A percentile compares a stretch with the other conserved stretches of the same genome.
Conservation (phyloP, 1,284 basidiomycete genomes). For the Ceraceosorus guamensis region DNA sequence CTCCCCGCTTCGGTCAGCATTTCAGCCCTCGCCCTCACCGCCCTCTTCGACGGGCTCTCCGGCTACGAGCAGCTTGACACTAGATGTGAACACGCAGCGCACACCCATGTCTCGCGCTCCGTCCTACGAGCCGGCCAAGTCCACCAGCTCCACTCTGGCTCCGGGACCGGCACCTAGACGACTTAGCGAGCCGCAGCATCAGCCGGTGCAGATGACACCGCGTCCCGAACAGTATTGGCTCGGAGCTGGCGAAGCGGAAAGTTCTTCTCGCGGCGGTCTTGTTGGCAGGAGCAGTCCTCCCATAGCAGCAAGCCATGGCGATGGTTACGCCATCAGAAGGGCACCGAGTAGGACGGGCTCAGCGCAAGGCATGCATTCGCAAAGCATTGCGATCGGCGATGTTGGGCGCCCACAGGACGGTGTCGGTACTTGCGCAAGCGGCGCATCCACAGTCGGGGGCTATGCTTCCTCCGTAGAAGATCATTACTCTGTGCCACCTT, state of each 20-base stretch:
- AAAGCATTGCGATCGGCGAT: not conserved
- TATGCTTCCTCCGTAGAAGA: constrained; percentile 33
- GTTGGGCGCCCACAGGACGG: not conserved
- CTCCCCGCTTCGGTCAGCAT: not conserved
- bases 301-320: not conserved
- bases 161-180: not conserved
- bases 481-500: constrained; percentile 16
- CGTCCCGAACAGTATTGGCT: not conserved
- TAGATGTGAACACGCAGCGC: not conserved
- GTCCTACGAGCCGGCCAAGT: not conserved
- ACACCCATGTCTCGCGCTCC: not conserved
- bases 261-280: not conserved
- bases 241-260: not conserved
- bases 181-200: not conserved
- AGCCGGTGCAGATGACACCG: not conserved
- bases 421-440: not conserved
- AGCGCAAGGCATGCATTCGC: not conserved
- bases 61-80: not conserved
- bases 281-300: not conserved
- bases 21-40: not conserved
- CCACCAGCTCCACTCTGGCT: not conserved
- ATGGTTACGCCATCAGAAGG: not conserved
- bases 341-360: not conserved
- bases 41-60: not conserved
- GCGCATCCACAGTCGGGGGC: constrained; percentile 4